These are phyloP conservation scores for Nothophytophthora sp. DNA, from an alignment of 352 stramenopile species.

Conservation along the genomic window DNA sequence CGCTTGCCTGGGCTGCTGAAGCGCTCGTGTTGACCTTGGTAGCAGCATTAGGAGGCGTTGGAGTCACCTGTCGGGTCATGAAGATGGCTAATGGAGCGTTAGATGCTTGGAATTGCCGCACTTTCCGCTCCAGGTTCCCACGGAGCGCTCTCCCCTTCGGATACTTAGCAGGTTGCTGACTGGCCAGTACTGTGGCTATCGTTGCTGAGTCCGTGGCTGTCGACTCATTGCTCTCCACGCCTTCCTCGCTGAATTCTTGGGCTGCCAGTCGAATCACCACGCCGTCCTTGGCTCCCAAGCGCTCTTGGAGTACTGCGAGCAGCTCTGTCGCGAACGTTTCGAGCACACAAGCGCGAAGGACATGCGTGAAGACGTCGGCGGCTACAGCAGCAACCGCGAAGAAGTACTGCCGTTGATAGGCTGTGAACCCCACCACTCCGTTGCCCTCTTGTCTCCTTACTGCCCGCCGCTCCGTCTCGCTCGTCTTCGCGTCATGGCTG, in stretches of 20 bases:
- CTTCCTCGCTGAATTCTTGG: neutral
- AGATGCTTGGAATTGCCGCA: constrained; percentile 32
- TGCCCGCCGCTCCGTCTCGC: neutral
- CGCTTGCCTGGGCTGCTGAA: neutral
- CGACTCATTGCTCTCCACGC: neutral
- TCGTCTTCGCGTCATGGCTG: constrained; percentile 40
- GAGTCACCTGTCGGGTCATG: constrained; percentile 22
- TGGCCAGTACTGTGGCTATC: constrained; percentile 18
- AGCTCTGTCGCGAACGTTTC: constrained; percentile 47
- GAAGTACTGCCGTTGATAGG: constrained; percentile 58
- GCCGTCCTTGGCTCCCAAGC: constrained; percentile 41
- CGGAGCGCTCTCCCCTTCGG: constrained; percentile 7
- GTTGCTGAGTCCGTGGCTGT: neutral
- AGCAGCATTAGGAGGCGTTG: constrained; percentile 3
- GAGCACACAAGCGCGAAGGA: constrained; percentile 58
- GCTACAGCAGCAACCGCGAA: constrained; percentile 51
- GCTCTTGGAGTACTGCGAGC: constrained; percentile 47
- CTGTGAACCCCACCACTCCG: constrained; percentile 35
- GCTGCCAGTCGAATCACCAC: constrained; percentile 33
- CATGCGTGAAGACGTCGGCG: constrained; percentile 45
- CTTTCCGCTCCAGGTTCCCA: constrained; percentile 33
- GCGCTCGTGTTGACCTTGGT: neutral
- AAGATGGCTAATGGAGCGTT: constrained; percentile 21
- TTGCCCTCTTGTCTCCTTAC: constrained; percentile 14
- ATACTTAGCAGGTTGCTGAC: constrained; percentile 33